phyloP scores from a whole-genome alignment of 2,329 filamentous ascomycete species.

The Pseudocercospora crystallina region DNA sequence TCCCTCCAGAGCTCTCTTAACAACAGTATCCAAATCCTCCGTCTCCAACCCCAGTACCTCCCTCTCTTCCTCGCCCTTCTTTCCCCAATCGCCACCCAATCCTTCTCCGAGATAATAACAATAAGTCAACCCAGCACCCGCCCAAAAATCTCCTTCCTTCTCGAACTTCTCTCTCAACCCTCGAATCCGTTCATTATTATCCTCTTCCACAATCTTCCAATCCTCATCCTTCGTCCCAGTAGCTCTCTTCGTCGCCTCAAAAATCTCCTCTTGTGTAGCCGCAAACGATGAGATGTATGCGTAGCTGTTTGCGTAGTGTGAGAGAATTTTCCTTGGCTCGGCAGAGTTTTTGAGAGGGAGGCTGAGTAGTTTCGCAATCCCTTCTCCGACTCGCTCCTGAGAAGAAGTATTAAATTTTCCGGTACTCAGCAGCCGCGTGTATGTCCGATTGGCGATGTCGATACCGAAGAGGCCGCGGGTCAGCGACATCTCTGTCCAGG shows the following conservation, averaged over 20 bases:
- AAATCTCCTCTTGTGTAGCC: constrained; percentile 39
- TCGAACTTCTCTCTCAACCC: constrained; percentile 47
- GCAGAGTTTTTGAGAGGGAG: constrained; percentile 28
- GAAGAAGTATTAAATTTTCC: no score
- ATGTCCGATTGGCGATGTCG: no score
- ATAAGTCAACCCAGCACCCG: constrained; percentile 25
- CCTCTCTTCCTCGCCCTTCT: constrained; percentile 35
- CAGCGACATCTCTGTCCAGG: no score
- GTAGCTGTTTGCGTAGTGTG: constrained; percentile 35
- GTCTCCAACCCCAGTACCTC: constrained; percentile 41
- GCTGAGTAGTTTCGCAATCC: constrained; percentile 36
- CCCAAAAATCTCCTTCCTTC: constrained; percentile 44
- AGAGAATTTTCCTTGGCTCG: constrained; percentile 36
- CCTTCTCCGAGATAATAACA: constrained; percentile 23
- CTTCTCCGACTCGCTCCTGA: constrained; percentile 21
- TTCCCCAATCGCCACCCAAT: constrained; percentile 26
- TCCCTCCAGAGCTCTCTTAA: constrained; percentile 34
- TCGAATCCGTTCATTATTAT: constrained; percentile 45
- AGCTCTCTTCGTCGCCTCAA: constrained; percentile 36
- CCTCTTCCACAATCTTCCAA: constrained; percentile 34
- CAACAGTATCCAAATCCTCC: constrained; percentile 39
- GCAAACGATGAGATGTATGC: constrained; percentile 39
- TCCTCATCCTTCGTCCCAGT: constrained; percentile 37
- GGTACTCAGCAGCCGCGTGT: no score
- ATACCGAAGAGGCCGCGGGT: no score